phyloP scores from a whole-genome alignment of 805 yeast genomes.

The Kazachstania viticola region DNA sequence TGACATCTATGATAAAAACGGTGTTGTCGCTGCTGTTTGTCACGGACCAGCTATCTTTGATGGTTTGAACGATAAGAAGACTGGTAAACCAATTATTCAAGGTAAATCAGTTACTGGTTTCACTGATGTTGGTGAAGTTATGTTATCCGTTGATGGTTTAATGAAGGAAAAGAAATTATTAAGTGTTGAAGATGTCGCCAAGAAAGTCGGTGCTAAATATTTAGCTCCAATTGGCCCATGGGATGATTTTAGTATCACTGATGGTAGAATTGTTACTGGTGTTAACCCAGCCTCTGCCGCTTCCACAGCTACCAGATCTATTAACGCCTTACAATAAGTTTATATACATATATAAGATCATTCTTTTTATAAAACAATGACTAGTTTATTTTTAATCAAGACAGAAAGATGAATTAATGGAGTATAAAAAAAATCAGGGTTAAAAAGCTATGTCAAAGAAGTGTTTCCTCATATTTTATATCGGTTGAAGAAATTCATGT shows the following conservation, averaged over 20 bases:
- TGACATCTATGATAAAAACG: slow-evolving; percentile 37
- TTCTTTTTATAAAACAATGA: too few species aligned
- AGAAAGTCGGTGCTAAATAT: slow-evolving; percentile 33
- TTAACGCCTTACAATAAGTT: too few species aligned
- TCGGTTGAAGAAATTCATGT: slow-evolving; percentile 68
- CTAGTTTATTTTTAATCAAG: too few species aligned
- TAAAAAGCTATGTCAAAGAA: slow-evolving; percentile 52
- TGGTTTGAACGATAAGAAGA: slow-evolving; percentile 30
- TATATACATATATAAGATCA: too few species aligned
- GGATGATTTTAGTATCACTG: slow-evolving; percentile 40
- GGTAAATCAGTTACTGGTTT: slow-evolving; percentile 53
- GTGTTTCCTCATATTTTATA: slow-evolving; percentile 42
- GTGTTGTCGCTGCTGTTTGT: slow-evolving; percentile 53
- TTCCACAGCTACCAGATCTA: slow-evolving; percentile 31
- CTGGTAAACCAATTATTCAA: slow-evolving; percentile 35
- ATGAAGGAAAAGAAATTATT: slow-evolving; percentile 21
- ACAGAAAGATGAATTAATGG: too few species aligned
- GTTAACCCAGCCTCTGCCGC: slow-evolving; percentile 49
- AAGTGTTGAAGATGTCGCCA: slow-evolving; percentile 31
- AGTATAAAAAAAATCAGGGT: slow-evolving; percentile 37
- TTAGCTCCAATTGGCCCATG: slow-evolving; percentile 39
- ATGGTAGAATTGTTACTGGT: slow-evolving; percentile 52
- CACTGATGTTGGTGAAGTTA: slow-evolving; percentile 40
- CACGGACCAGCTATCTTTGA: slow-evolving; percentile 53
- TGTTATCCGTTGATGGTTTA: slow-evolving; percentile 13